Base-by-base conservation (phyloP, 1,139 yeast species). In the Wickerhamiella pararugosa region DNA sequence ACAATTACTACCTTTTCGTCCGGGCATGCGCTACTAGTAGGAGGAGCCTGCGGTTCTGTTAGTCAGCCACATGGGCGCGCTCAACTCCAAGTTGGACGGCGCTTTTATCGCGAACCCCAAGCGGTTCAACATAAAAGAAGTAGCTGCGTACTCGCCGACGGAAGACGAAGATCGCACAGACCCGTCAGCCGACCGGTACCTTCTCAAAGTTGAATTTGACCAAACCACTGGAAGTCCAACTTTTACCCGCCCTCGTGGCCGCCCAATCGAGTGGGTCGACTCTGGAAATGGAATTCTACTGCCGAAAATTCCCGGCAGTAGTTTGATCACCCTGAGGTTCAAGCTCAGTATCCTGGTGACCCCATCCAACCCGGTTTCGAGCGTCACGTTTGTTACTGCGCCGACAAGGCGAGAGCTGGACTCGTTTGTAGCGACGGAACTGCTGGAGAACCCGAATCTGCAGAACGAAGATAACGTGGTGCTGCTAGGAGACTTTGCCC, bases 391-490 rank as follows among this genome's bases (percentile, higher is more conserved):
- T 46, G 56, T 63, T 32, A 54, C 57, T 7, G 60, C 63, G 7
- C 46, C 54, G 6, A 49, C 56, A 11, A 47, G 45, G 27, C 47
- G 51, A 7, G 54, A 57, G 32, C 52, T 63, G 28, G 64, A 62
- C 40, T 48, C 54, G 8, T 54, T 62, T 42, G 51, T 63, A 37
- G 57, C 58, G 28, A 57, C 58, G 34, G 67, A 63, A 48, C 55
- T 64, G 39, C 56, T 61, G 41, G 60, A 59, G 45, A 63, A 63
- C 50, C 66, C 67, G n/a, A 63, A 64, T 38, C 53, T 63, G 31
- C 66, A 62, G 45, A 59, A 62, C 33, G 61, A 60, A 42, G 58
- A 60, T 31, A 63, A 63, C 43, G 66, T 63, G 5, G 54, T 51
- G n/a, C 51, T 62, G 32, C 51, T 63, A 10, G 66, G 66, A 37